Base-by-base conservation (phyloP, 2,329 filamentous ascomycete species). In the Clonostachys chloroleuca region DNA sequence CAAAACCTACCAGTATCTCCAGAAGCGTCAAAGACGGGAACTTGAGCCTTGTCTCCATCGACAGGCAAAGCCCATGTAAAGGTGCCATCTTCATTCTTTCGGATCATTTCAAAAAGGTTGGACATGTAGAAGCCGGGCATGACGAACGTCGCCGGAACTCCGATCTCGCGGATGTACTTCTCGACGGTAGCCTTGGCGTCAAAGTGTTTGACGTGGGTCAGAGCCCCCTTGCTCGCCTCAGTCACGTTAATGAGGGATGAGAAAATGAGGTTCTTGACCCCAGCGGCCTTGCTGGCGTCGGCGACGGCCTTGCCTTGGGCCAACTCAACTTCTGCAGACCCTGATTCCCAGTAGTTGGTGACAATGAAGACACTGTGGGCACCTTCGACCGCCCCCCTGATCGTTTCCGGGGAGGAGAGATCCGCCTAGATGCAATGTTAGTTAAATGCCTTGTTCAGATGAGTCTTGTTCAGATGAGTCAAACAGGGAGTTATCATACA, bases 111-210 rank as follows among this genome's bases (percentile, higher is more conserved):
- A 1, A 60, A 50, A 13, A 67, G 47, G 50, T 81, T 81, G 49
- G 74, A 70, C 73, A 83, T 81, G 55, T 80, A 84, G 33, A 65
- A 66, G 0, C 70, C 80, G 0, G 76, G 72, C 3, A 72, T 61
- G 48, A 77, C 72, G 56, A 81, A 82, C 0, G 78, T 72, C 10
- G 66, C 69, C 2, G 72, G 70, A 3, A 84, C 60, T 0, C 69
- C 70, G 3, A 74, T 62, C 0, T 55, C 47, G 12, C 76, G 73
- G 47, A 84, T 80, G 51, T 84, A 81, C n/a, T 67, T 50, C 52
- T 83, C 79, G 13, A 78, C 70, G 34, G 74, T 61, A 30, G 77
- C 75, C 57, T 84, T 84, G 49, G 62, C 65, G 54, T 84, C 80
- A 49, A 84, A 84, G 48, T 77, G 73, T 43, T 62, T 50, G 7